Conservation (phyloP, 2,329 filamentous ascomycete genomes). For the Claviceps arundinis region DNA sequence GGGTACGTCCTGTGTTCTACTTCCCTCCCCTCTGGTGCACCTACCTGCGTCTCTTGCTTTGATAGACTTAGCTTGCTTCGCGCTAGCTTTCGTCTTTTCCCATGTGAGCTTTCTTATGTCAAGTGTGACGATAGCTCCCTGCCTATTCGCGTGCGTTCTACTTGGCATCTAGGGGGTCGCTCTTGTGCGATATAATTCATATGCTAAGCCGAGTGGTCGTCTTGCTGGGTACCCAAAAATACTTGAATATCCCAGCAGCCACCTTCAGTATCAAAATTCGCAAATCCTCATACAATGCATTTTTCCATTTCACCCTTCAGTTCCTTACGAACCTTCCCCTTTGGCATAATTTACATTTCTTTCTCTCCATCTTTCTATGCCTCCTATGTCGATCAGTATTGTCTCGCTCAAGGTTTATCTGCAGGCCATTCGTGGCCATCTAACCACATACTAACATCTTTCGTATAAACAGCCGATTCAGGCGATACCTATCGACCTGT, state of each 20-base stretch:
- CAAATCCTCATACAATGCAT: conserved; percentile 6
- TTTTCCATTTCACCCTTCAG: conserved; percentile 6
- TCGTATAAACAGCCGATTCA: conserved; percentile 38
- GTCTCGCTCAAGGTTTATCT: conserved; percentile 1
- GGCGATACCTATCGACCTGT: conserved; percentile 49
- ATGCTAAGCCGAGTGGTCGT: not conserved
- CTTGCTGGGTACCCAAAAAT: not conserved
- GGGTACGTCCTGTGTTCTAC: conserved; percentile 9
- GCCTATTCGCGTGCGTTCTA: not conserved
- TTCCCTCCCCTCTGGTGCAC: conserved; percentile 6
- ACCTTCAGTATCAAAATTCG: not conserved
- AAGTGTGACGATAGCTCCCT: not conserved
- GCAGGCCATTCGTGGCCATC: conserved; percentile 6
- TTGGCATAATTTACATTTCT: conserved; percentile 13
- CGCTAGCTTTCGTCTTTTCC: not conserved
- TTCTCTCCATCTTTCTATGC: conserved; percentile 9
- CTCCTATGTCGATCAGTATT: not conserved
- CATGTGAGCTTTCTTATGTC: not conserved
- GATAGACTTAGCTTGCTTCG: not conserved
- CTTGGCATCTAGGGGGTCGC: not conserved
- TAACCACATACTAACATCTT: conserved; percentile 22
- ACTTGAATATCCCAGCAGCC: not conserved
- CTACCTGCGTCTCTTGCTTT: not conserved
- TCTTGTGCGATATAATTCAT: not conserved
- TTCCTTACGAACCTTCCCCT: conserved; percentile 1